Base-by-base conservation (phyloP, 345 rosid genomes). In the Luvunga scandens region DNA sequence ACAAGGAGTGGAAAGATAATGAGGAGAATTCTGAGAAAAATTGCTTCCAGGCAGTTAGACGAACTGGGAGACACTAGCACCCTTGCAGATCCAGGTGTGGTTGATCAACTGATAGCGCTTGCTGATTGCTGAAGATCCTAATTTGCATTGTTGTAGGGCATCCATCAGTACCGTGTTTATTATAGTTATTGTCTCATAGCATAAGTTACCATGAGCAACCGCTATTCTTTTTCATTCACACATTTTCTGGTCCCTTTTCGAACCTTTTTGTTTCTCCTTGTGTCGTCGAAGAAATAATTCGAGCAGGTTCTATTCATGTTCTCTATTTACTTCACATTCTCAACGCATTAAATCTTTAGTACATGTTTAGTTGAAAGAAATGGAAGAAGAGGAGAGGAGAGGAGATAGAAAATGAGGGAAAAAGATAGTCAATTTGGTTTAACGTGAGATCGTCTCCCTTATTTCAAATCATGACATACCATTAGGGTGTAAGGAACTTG, bases 1-100 rank as follows among this genome's bases (percentile, higher is more conserved):
- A 96, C 99, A 2, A 91, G 97, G 84, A 96, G 99, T 74, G 99
- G 99, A 66, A 95, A 95, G 90, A 95, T 95, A 82, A 95, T 95
- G 99, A 84, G 99, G 75, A 91, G 99, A 84, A 90, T 95, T 82
- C 84, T 94, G 77, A 85, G 97, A 87, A 95, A 95, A 88, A 93
- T 95, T 66, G 99, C 99, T 53, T 82, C 99, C 0, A 85, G 83
- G 89, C 97, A 94, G 80, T 77, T 91, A 57, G 95, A 92, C 75
- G 97, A 96, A 82, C 92, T 94, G 9, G 97, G 98, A 30, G 99
- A 95, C 92, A 92, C 84, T 0, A 93, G 98, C 90, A 95, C 99
- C 12, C 95, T 92, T 5, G 99, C 98, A 0, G 99, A 95, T 70
- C 97, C 99, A 65, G 78, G 82, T 71, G 93, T 93, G 10, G 98